phyloP scores from a whole-genome alignment of 2,329 filamentous ascomycete genomes.

The Rhynchosporium secalis region DNA sequence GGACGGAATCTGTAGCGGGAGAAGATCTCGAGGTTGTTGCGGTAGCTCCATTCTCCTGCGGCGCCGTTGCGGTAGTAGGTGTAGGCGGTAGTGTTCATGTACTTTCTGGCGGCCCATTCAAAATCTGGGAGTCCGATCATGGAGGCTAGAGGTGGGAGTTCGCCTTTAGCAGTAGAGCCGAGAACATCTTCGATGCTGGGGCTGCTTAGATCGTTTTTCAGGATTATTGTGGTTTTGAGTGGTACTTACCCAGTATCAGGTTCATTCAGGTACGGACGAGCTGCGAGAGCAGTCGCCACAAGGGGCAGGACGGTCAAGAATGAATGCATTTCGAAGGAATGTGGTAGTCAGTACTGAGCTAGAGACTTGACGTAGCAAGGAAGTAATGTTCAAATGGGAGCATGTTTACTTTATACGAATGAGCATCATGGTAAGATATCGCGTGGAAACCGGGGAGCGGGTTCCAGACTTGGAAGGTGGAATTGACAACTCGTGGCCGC shows the following conservation, averaged over 20 bases:
- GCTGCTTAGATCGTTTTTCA: background rate
- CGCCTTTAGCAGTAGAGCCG: constrained; percentile 11
- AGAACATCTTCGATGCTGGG: constrained; percentile 21
- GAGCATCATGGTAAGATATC: background rate
- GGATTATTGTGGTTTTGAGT: background rate
- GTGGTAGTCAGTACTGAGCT: constrained; percentile 1
- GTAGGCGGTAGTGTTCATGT: constrained; percentile 49
- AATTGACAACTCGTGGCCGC: background rate
- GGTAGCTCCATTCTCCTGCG: constrained; percentile 55
- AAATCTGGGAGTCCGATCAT: constrained; percentile 55
- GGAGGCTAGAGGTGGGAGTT: constrained; percentile 45
- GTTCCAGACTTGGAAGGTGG: constrained; percentile 5
- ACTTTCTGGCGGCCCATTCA: constrained; percentile 52
- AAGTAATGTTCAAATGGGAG: background rate
- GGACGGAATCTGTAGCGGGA: constrained; percentile 50
- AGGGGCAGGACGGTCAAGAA: constrained; percentile 13
- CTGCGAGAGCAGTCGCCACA: constrained; percentile 15
- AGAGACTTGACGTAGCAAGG: background rate
- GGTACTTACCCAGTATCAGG: constrained; percentile 18
- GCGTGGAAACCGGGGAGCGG: background rate
- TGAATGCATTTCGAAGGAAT: constrained; percentile 14
- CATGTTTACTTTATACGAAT: background rate
- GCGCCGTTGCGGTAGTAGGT: constrained; percentile 60
- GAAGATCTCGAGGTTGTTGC: constrained; percentile 58
- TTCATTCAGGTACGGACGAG: constrained; percentile 18